Base-by-base conservation (phyloP, 2,329 filamentous ascomycete species). In the Pseudodiploospora longispora region DNA sequence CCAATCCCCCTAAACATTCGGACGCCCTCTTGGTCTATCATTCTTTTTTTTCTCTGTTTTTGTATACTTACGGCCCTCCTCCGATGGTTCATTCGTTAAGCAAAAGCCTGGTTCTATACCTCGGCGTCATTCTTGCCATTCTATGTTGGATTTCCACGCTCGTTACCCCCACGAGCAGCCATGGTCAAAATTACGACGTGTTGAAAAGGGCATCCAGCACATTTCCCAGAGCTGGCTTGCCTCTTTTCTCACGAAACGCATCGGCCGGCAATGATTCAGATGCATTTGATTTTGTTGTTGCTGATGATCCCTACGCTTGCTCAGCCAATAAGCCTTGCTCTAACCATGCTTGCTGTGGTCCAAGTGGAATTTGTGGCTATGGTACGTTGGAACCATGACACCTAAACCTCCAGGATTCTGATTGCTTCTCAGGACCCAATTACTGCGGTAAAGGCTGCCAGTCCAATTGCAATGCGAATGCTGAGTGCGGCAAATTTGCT, bases 371-470 rank as follows among this genome's bases (percentile, higher is more conserved):
- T 12, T 34, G 32, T 34, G 32, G 32, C 12, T 34, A 34, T 34
- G 32, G 32, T 34, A 34, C 19, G 19, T 19, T 19, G 19, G 19
- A 19, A 19, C 19, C 19, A 19, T 19, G 19, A 19, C 19, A 19
- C 19, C 19, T 19, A 19, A 19, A 19, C 19, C 19, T 19, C 19
- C 19, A 19, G 19, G 19, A 19, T 19, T 2, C 19, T 19, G 19
- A 19, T 19, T 19, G 19, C 19, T 19, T 19, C 19, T 19, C 19
- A 19, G 55, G 55, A 4, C 53, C 52, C 6, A 49, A 51, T 27
- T 58, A 55, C 38, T 59, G 57, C 40, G 55, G 53, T 28, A 41
- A 51, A 37, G 55, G 48, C 12, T 58, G 52, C 41, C 50, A 44
- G 6, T 56, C 52, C 4, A 46, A 46, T n/a, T 61, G 58, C 36